A percentile compares a stretch with the other conserved stretches of the same genome.
These are phyloP conservation scores for Aspergillus heteromorphus DNA, from an alignment of 495 filamentous ascomycete species.

Conservation along the genomic window DNA sequence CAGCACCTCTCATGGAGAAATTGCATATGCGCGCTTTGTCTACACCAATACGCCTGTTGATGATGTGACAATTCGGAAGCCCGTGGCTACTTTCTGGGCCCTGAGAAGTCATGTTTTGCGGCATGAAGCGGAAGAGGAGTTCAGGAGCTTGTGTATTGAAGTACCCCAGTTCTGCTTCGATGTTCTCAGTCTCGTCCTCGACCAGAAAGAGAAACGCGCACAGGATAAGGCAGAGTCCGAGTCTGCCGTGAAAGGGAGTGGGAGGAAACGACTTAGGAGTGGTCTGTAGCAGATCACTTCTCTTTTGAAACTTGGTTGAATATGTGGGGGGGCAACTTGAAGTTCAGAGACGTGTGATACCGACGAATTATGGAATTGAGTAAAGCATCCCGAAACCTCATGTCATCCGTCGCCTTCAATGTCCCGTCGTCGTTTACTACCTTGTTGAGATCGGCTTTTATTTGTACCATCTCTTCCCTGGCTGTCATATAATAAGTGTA, in stretches of 20 bases:
- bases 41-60: slow-evolving; percentile 68
- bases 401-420: background rate
- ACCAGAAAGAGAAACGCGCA: slow-evolving; percentile 55
- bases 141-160: slow-evolving; percentile 75
- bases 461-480: background rate
- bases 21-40: slow-evolving; percentile 84
- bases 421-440: background rate
- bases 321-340: no score
- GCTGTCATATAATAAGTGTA: background rate
- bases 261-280: slow-evolving; percentile 28
- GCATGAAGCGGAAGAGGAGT: slow-evolving; percentile 76
- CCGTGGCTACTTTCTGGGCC: slow-evolving; percentile 90
- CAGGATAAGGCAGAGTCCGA: slow-evolving; percentile 25
- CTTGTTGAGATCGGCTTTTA: background rate
- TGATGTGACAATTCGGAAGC: slow-evolving; percentile 70
- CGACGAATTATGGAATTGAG: no score
- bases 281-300: slow-evolving; percentile 19
- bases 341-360: no score
- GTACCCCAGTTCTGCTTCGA: slow-evolving; percentile 89
- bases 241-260: slow-evolving; percentile 25
- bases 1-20: slow-evolving; percentile 78
- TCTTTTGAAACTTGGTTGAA: background rate
- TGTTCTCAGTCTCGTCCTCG: slow-evolving; percentile 67
- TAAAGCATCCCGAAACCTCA: no score
- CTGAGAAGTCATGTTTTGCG: slow-evolving; percentile 71